A percentile compares a stretch with the other conserved stretches of the same genome.
phyloP scores from a whole-genome alignment of 306 rosid genomes.

The Dryas alaskensis region DNA sequence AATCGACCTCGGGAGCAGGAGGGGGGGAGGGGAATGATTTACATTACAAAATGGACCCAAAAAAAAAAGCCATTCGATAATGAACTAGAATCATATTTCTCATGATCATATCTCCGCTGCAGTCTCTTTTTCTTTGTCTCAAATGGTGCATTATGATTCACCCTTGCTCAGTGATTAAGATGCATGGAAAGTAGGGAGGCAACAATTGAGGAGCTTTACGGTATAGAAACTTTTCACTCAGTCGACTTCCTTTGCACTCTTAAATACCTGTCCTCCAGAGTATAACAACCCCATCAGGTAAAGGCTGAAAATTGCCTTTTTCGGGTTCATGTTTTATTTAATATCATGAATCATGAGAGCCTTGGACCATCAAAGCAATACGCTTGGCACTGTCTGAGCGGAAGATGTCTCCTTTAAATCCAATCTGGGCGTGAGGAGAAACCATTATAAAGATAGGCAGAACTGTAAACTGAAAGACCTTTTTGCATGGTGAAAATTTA shows the following conservation, averaged over 20 bases:
- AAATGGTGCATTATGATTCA: constrained; percentile 23
- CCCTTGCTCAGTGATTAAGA: constrained; percentile 23
- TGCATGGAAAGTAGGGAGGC: constrained; percentile 32
- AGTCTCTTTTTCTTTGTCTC: constrained; percentile 27
- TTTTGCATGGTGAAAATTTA: constrained; percentile 9
- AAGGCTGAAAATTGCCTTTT: constrained; percentile 33
- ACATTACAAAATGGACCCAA: constrained; percentile 42
- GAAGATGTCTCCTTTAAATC: constrained; percentile 67
- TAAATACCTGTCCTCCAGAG: constrained; percentile 41
- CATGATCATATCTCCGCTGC: constrained; percentile 18
- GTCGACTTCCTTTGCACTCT: constrained; percentile 45
- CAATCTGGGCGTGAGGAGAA: constrained; percentile 61
- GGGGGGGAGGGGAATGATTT: constrained; percentile 24
- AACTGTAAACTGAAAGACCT: constrained; percentile 7
- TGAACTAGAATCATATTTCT: neutral
- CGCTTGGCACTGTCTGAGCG: constrained; percentile 76
- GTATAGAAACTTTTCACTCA: constrained; percentile 23
- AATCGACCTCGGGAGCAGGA: neutral
- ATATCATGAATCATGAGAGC: constrained; percentile 71
- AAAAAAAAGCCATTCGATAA: neutral
- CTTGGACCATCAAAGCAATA: constrained; percentile 64
- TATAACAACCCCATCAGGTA: constrained; percentile 44
- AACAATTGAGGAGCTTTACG: constrained; percentile 28
- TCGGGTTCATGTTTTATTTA: constrained; percentile 39
- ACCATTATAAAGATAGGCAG: constrained; percentile 29